A percentile compares a stretch with the other conserved stretches of the same genome.
Conservation (phyloP, 139 green algal species). For the Diplosphaera chodatii region DNA sequence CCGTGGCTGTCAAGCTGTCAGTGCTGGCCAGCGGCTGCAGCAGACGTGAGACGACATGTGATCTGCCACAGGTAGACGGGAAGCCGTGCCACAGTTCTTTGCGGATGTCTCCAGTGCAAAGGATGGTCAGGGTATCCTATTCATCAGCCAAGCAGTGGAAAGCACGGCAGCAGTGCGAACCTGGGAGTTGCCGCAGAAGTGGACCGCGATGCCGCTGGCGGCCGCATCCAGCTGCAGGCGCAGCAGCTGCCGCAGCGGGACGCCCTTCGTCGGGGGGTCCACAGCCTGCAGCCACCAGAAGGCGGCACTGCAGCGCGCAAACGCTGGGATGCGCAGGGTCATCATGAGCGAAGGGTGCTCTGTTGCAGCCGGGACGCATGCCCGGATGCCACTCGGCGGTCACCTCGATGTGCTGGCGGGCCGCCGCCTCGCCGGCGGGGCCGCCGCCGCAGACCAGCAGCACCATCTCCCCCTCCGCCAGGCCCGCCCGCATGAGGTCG, state of each 20-base stretch:
- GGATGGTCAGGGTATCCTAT: no score
- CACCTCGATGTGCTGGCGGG: conserved; percentile 7
- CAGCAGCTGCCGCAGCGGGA: conserved; percentile 26
- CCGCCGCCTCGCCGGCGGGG: conserved; percentile 6
- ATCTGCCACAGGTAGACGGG: no score
- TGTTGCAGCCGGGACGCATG: no score
- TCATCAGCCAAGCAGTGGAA: no score
- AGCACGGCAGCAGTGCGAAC: no score
- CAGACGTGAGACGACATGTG: no score
- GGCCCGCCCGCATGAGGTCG: conserved; percentile 39
- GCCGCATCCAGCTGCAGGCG: conserved; percentile 46
- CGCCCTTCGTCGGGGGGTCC: conserved; percentile 32
- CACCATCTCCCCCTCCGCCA: conserved; percentile 8
- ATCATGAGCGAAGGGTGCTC: no score
- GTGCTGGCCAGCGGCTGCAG: conserved; percentile 31
- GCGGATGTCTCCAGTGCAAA: neutral
- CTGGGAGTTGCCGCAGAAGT: conserved; percentile 28
- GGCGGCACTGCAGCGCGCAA: no score
- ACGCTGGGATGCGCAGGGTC: no score
- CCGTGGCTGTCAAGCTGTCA: conserved; percentile 13
- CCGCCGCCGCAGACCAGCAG: conserved; percentile 22
- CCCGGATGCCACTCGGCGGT: no score
- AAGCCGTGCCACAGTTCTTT: neutral
- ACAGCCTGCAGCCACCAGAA: no score
- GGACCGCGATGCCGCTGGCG: conserved; percentile 17